Evolutionary conservation across 2,329 filamentous ascomycete genomes (phyloP), one percentile per base, ranked within the genome.

Genomic region (Whalleya microplaca): DNA sequence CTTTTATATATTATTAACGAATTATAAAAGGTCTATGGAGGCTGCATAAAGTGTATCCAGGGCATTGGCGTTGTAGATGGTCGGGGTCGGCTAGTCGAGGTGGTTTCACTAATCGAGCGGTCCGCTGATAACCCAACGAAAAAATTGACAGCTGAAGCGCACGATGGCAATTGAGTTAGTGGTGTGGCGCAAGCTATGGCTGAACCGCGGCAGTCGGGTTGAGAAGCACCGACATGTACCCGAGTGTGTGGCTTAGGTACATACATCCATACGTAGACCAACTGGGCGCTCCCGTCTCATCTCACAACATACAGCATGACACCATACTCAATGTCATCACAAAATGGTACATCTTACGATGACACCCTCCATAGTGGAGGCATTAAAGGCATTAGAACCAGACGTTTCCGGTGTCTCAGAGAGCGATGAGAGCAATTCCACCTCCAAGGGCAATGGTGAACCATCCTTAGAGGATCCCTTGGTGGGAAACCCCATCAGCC

Each of bases 281-380:
- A 27, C 4, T 9, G 9, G 23, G 9, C 9, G 23, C 23, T 27
- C 23, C 9, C 23, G 9, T 4, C 4, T 27, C 9, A 27, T 4
- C 23, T 27, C 32, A 49, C 23, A 21, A 37, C 42, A 20, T 51
- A 50, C 48, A 41, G 41, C 19, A 56, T 3, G 10, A 54, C 50
- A 41, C 45, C 37, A 49, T 53, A 46, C 40, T 58, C 23, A 43
- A 44, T 37, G 14, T 37, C 32, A 37, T 49, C 42, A 46, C 54
- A 61, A 52, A 16, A 94, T 94, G 90, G 89, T 93, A 18, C 79
- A 90, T 43, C 84, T 95, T 42, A 90, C 87, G n/a, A 88, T 92
- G 80, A 93, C 89, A 3, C 72, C 83, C 65, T 78, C 83, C 64
- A 84, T 91, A 27, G 84, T 88, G 74, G 84, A 85, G 71, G 88